phyloP scores from a whole-genome alignment of 1,284 basidiomycete genomes.

The Tilletiopsis washingtonensis region DNA sequence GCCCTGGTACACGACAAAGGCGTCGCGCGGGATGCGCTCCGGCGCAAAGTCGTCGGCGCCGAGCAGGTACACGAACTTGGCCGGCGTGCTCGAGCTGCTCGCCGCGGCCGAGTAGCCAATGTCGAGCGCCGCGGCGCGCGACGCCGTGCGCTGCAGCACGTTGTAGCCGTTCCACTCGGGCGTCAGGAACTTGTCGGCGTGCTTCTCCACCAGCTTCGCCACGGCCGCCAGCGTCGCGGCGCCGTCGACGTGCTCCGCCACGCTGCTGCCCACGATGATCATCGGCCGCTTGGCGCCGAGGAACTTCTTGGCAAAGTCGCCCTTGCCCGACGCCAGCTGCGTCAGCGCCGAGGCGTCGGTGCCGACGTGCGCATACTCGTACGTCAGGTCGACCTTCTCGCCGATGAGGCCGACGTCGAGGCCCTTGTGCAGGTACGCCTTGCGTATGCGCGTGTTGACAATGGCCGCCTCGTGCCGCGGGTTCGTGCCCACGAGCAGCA shows the following conservation, averaged over 20 bases:
- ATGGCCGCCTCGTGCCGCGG: constrained; percentile 96
- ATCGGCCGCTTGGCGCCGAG: constrained; percentile 84
- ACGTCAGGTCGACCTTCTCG: constrained; percentile 81
- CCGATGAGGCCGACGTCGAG: constrained; percentile 85
- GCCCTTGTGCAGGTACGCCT: constrained; percentile 78
- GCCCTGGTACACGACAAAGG: constrained; percentile 98
- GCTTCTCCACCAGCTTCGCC: constrained; percentile 62
- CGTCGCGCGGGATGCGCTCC: constrained; percentile 79
- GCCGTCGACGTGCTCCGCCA: constrained; percentile 80
- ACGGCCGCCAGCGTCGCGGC: constrained; percentile 70
- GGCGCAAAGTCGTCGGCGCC: constrained; percentile 92
- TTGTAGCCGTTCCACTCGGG: constrained; percentile 94
- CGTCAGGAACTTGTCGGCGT: constrained; percentile 59
- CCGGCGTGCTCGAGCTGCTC: constrained; percentile 64
- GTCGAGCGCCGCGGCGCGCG: constrained; percentile 90
- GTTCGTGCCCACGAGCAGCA: constrained; percentile 92
- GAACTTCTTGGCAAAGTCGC: constrained; percentile 83
- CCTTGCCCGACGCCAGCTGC: constrained; percentile 61
- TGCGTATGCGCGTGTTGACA: constrained; percentile 91
- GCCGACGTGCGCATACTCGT: constrained; percentile 87
- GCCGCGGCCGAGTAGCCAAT: constrained; percentile 82
- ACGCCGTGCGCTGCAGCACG: constrained; percentile 80
- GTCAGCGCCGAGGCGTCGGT: constrained; percentile 68
- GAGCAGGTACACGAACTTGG: constrained; percentile 95
- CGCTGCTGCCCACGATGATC: constrained; percentile 82